Evolutionary conservation across 2,329 filamentous ascomycete species (phyloP).

Genomic region (Talaromyces atroroseus): DNA sequence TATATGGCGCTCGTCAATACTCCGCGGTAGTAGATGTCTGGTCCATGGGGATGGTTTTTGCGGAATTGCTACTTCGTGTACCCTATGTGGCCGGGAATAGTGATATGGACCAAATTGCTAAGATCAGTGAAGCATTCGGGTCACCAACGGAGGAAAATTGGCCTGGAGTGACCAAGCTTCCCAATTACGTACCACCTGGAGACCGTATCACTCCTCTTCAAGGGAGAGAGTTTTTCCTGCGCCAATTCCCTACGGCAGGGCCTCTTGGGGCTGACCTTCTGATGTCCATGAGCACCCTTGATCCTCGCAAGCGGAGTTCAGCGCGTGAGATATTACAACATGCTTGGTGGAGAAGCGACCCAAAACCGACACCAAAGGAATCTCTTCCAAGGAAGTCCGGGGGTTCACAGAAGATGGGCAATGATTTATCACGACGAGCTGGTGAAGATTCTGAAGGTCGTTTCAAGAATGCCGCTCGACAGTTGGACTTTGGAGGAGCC

Average conservation of each 20-base stretch:
- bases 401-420: constrained; percentile 68
- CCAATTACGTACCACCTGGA: constrained; percentile 70
- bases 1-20: constrained; percentile 87
- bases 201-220: constrained; percentile 53
- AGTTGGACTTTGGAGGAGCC: constrained; percentile 65
- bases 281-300: constrained; percentile 75
- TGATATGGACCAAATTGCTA: constrained; percentile 77
- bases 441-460: constrained; percentile 63
- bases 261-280: constrained; percentile 80
- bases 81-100: constrained; percentile 79
- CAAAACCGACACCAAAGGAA: constrained; percentile 73
- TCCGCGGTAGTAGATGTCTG: constrained; percentile 87
- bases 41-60: constrained; percentile 89
- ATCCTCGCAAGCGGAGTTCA: constrained; percentile 78
- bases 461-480: constrained; percentile 70
- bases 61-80: constrained; percentile 76
- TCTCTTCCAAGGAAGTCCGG: constrained; percentile 73
- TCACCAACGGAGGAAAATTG: constrained; percentile 92
- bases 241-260: constrained; percentile 74
- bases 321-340: constrained; percentile 74
- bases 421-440: constrained; percentile 72
- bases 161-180: constrained; percentile 80
- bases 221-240: constrained; percentile 66
- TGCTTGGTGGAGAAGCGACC: constrained; percentile 78
- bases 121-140: constrained; percentile 80